A percentile compares a stretch with the other conserved stretches of the same genome.
phyloP scores from a whole-genome alignment of 1,284 basidiomycete genomes.

The Leccinum fallax region DNA sequence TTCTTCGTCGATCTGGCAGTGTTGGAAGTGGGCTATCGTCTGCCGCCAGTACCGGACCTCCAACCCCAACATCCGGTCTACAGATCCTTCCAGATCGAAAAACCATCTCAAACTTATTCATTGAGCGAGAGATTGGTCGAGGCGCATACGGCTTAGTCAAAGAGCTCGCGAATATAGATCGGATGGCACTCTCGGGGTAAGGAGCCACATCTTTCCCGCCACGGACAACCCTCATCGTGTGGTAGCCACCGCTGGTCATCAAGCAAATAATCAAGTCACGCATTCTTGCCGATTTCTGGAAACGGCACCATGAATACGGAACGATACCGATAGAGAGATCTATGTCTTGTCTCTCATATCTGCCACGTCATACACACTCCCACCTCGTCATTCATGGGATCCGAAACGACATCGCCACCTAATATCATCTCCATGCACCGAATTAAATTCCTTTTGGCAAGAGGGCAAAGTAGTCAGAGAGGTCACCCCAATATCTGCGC shows the following conservation, averaged over 20 bases:
- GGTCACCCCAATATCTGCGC: slow-evolving; percentile 83
- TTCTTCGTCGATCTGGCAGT: slow-evolving; percentile 61
- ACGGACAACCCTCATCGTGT: slow-evolving; percentile 18
- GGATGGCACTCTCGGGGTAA: slow-evolving; percentile 82
- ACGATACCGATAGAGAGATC: slow-evolving; percentile 96
- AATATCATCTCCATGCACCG: slow-evolving; percentile 5
- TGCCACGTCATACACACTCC: slow-evolving; percentile 72
- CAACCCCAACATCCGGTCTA: slow-evolving; percentile 55
- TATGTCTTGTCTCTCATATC: slow-evolving; percentile 95
- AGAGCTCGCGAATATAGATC: slow-evolving; percentile 78
- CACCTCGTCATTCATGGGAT: slow-evolving; percentile 79
- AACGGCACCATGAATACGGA: slow-evolving; percentile 91
- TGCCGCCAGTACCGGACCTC: slow-evolving; percentile 59
- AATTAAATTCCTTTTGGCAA: slow-evolving; percentile 52
- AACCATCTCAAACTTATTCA: slow-evolving; percentile 77
- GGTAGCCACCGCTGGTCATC: slow-evolving; percentile 79
- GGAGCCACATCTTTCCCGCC: slow-evolving; percentile 33
- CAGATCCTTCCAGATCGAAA: slow-evolving; percentile 58
- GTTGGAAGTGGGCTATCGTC: slow-evolving; percentile 62
- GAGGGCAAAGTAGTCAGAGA: slow-evolving; percentile 71
- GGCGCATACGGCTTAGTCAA: slow-evolving; percentile 99
- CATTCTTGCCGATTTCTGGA: slow-evolving; percentile 99
- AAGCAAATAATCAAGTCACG: slow-evolving; percentile 99
- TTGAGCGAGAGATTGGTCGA: slow-evolving; percentile 87
- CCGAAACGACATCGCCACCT: slow-evolving; percentile 48